Base-by-base conservation (phyloP, 1,284 basidiomycete genomes). In the Heterobasidion occidentale region DNA sequence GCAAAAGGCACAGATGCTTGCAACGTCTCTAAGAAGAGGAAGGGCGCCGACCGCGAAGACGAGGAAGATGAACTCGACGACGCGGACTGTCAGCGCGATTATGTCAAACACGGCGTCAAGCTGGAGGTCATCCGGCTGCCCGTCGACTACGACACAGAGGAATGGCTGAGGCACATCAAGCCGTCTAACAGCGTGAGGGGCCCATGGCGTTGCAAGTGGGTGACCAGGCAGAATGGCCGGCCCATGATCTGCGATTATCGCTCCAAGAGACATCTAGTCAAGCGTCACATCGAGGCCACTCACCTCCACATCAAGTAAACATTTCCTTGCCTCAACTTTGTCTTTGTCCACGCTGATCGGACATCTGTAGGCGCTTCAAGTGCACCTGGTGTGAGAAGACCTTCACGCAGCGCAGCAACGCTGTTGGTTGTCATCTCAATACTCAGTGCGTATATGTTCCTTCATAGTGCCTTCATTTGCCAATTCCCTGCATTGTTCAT, bases 191-290 rank as follows among this genome's bases (percentile, higher is more conserved):
- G 54, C 45, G 58, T 51, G 42, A 59, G 12, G 20, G 51, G 52
- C 14, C 57, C 54, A 12, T 62, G 61, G 61, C 47, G 58, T 15
- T 62, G 61, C 56, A 62, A 56, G 27, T 61, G 60, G 59, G 36
- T 56, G 38, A 61, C 54, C 12, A 61, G 60, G 60, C 53, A 61
- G 56, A 61, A 61, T 46, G 60, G 60, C 14, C 54, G 34, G 36
- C 46, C 47, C 7, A 56, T 58, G 47, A 66, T 58, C 45, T 86
- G 85, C 64, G 68, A 71, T 15, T 87, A 85, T 61, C 68, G 64
- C 33, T 76, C 77, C 19, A 83, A 84, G 63, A 84, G 83, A 64
- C 84, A 86, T n/a, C 72, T 84, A 42, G 80, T 87, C 58, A 85
- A 85, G 64, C 75, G 85, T 35, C 85, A 88, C 65, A 74, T 88